These are phyloP conservation scores for Rhodotorula toruloides DNA, from an alignment of 768 basidiomycete species.

Conservation along the genomic window DNA sequence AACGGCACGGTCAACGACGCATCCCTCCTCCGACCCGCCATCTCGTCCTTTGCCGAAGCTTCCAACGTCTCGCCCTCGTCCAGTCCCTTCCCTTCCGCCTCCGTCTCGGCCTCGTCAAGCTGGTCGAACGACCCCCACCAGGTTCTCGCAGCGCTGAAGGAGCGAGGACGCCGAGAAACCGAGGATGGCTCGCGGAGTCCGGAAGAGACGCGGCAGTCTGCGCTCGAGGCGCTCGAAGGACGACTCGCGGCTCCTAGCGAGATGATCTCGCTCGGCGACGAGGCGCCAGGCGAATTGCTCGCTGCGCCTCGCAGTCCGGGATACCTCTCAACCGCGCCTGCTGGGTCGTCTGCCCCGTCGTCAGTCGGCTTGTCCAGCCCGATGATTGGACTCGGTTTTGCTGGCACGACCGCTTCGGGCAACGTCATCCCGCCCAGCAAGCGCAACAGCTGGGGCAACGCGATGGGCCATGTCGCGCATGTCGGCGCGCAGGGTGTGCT, in stretches of 20 bases:
- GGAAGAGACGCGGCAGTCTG: conserved; percentile 74
- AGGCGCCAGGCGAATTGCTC: conserved; percentile 32
- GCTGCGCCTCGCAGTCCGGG: conserved; percentile 7
- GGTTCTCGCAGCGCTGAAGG: conserved; percentile 50
- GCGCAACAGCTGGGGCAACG: conserved; percentile 31
- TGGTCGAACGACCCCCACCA: conserved; percentile 48
- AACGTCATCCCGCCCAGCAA: conserved; percentile 9
- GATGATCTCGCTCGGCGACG: conserved; percentile 32
- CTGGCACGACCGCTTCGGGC: not conserved
- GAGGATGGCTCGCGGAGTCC: conserved; percentile 56
- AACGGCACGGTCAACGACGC: conserved; percentile 45
- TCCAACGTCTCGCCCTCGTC: not conserved
- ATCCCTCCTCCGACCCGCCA: conserved; percentile 15
- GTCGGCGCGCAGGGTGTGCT: conserved; percentile 38
- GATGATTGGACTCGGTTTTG: conserved; percentile 34
- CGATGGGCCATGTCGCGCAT: conserved; percentile 1
- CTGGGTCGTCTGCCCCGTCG: conserved; percentile 23
- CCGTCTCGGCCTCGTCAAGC: not conserved
- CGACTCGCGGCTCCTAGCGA: conserved; percentile 54
- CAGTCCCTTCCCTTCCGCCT: not conserved
- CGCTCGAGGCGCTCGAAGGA: conserved; percentile 81
- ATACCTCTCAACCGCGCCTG: not conserved
- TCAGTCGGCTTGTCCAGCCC: conserved; percentile 4
- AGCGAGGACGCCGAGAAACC: conserved; percentile 61
- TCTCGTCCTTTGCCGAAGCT: conserved; percentile 21